Conservation (phyloP, 179 eudicot genomes). For the Carnegiea gigantea region DNA sequence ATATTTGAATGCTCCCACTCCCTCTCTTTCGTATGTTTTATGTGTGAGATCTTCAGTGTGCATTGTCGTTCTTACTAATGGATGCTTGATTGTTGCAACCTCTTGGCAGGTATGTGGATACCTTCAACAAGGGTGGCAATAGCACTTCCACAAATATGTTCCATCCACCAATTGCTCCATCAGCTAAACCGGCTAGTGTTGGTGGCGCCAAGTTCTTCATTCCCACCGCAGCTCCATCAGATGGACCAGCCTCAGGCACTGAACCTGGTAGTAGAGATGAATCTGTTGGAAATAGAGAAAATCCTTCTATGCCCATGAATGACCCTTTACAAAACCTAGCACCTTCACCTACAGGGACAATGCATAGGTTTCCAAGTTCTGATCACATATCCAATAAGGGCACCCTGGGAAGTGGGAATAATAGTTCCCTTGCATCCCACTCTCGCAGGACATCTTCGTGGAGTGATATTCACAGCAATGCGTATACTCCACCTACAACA, state of each 20-base stretch:
- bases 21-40: too few relatives aligned
- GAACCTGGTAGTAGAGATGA: slow-evolving; percentile 28
- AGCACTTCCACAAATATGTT: slow-evolving; percentile 53
- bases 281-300: slow-evolving; percentile 30
- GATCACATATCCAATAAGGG: slow-evolving; percentile 51
- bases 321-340: slow-evolving; percentile 40
- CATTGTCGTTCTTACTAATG: neutral
- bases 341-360: slow-evolving; percentile 42
- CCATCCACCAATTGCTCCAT: slow-evolving; percentile 60
- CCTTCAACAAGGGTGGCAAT: slow-evolving; percentile 82
- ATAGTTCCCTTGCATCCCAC: slow-evolving; percentile 31
- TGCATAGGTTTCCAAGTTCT: slow-evolving; percentile 65
- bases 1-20: too few relatives aligned
- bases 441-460: slow-evolving; percentile 85
- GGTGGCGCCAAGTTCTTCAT: slow-evolving; percentile 67
- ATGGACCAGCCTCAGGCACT: slow-evolving; percentile 33
- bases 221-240: slow-evolving; percentile 52
- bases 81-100: neutral
- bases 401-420: slow-evolving; percentile 21
- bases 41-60: too few relatives aligned
- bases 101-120: slow-evolving; percentile 78
- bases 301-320: slow-evolving; percentile 29
- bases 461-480: slow-evolving; percentile 56
- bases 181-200: slow-evolving; percentile 45
- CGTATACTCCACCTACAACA: slow-evolving; percentile 36